A percentile compares a stretch with the other conserved stretches of the same genome.
Evolutionary conservation across 2,329 filamentous ascomycete genomes (phyloP).

Genomic region (Simplicillium sp.): DNA sequence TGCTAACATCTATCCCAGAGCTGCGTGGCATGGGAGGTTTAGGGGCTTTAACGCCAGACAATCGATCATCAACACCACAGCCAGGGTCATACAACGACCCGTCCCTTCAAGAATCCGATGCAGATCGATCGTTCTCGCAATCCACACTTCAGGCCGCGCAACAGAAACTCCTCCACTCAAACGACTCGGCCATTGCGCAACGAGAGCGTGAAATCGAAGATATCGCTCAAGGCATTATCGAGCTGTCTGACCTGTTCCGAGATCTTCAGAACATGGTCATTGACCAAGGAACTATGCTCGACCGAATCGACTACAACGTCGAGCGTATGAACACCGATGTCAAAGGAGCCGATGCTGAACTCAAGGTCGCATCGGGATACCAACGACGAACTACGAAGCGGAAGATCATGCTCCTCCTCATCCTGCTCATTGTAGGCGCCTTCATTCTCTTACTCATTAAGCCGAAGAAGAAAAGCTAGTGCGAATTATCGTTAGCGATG

Average conservation of each 20-base stretch:
- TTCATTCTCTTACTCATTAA: slow-evolving; percentile 79
- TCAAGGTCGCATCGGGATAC: slow-evolving; percentile 80
- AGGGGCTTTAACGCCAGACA: slow-evolving; percentile 36
- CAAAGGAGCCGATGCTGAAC: slow-evolving; percentile 84
- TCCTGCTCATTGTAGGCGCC: slow-evolving; percentile 75
- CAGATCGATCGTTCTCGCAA: slow-evolving; percentile 86
- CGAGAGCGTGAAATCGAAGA: slow-evolving; percentile 95
- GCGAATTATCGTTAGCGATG: background rate
- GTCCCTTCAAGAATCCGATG: slow-evolving; percentile 85
- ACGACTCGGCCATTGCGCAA: slow-evolving; percentile 79
- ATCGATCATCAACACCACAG: slow-evolving; percentile 43
- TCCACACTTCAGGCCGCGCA: slow-evolving; percentile 76
- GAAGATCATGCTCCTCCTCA: slow-evolving; percentile 82
- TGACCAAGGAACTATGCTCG: slow-evolving; percentile 81
- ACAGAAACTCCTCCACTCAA: slow-evolving; percentile 57
- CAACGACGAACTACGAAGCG: slow-evolving; percentile 83
- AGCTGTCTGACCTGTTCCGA: slow-evolving; percentile 91
- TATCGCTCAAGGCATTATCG: slow-evolving; percentile 96
- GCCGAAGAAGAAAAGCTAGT: slow-evolving; percentile 46
- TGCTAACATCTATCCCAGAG: slow-evolving; percentile 37
- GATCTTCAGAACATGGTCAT: slow-evolving; percentile 95
- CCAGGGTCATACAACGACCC: slow-evolving; percentile 63
- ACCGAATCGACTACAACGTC: slow-evolving; percentile 96
- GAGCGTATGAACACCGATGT: slow-evolving; percentile 92
- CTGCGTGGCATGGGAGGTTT: slow-evolving; percentile 61